These are phyloP conservation scores for Pulveroboletus frians DNA, from an alignment of 768 basidiomycete genomes.

Conservation along the genomic window DNA sequence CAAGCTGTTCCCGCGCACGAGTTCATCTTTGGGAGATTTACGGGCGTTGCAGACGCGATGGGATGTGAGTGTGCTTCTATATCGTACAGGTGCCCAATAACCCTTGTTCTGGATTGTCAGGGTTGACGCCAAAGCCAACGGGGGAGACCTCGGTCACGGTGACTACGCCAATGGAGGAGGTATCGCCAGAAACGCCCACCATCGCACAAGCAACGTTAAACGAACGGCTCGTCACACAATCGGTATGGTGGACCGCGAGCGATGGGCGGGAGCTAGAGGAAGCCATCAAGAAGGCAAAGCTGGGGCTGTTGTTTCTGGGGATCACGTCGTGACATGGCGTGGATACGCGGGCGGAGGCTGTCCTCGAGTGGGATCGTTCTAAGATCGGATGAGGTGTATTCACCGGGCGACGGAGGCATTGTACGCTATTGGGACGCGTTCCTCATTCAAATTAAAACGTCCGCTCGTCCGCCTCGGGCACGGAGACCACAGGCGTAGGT, in stretches of 20 bases:
- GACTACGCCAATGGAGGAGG: slow-evolving; percentile 25
- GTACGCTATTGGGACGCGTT: no score
- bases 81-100: not conserved
- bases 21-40: slow-evolving; percentile 81
- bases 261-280: slow-evolving; percentile 79
- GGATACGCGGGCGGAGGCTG: no score
- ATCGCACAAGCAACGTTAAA: slow-evolving; percentile 51
- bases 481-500: slow-evolving; percentile 53
- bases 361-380: no score
- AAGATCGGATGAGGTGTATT: no score
- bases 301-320: slow-evolving; percentile 79
- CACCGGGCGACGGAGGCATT: no score
- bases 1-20: slow-evolving; percentile 61
- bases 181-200: slow-evolving; percentile 33
- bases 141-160: slow-evolving; percentile 30
- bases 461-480: no score
- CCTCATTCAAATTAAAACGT: no score
- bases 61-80: slow-evolving; percentile 58
- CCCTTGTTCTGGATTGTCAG: slow-evolving; percentile 28
- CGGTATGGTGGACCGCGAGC: slow-evolving; percentile 66
- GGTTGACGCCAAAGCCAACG: slow-evolving; percentile 55
- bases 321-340: slow-evolving; percentile 36
- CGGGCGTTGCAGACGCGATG: slow-evolving; percentile 69
- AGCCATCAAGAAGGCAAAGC: slow-evolving; percentile 71
- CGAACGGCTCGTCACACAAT: slow-evolving; percentile 46